These are phyloP conservation scores for Jaltomata sinuosa DNA, from an alignment of 257 asterid species.

Conservation along the genomic window DNA sequence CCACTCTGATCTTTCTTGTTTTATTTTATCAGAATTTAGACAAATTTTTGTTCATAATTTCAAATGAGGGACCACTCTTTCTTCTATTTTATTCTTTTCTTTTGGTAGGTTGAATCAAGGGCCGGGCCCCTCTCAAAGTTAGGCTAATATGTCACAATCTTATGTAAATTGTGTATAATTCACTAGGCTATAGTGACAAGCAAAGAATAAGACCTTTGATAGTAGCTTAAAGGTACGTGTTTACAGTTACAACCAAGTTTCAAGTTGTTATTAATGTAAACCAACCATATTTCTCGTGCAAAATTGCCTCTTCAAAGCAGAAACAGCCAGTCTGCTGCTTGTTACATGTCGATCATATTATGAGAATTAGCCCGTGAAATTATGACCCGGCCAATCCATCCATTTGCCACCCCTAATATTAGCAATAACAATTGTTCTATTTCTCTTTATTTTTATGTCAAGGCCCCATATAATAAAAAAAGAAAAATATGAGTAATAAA, in stretches of 20 bases:
- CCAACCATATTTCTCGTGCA: neutral
- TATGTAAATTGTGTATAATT: neutral
- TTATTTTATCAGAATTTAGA: neutral
- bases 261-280: neutral
- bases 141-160: neutral
- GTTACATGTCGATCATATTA: neutral
- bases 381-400: neutral
- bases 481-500: neutral
- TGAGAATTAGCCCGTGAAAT: neutral
- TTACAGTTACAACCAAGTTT: neutral
- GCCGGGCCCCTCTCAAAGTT: neutral
- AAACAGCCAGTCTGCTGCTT: neutral
- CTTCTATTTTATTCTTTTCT: neutral
- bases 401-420: no score
- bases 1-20: neutral
- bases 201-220: neutral
- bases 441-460: neutral
- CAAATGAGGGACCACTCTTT: neutral
- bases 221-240: neutral
- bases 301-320: neutral
- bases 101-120: neutral
- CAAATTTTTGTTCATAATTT: neutral
- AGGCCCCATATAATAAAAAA: neutral
- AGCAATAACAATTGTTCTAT: neutral
- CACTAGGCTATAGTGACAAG: neutral